Evolutionary conservation across 176 grass and related monocot species (phyloP).

Genomic region (Aegilops speltoides): DNA sequence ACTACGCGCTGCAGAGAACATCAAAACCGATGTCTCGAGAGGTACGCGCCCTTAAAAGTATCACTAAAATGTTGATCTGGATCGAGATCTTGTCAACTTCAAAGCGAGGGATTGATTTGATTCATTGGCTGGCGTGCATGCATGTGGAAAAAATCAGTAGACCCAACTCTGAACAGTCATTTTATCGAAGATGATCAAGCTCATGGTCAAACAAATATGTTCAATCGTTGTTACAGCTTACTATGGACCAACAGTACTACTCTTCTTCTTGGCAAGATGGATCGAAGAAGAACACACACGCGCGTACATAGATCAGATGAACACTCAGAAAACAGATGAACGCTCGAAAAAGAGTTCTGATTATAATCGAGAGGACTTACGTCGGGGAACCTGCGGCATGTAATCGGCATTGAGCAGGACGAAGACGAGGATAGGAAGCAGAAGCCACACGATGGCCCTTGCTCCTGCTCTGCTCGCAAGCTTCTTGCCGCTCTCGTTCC

Average conservation of each 20-base stretch:
- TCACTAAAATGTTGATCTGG: neutral
- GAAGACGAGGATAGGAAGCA: slow-evolving; percentile 30
- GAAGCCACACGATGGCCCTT: slow-evolving; percentile 19
- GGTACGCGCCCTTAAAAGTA: neutral
- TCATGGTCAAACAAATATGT: neutral
- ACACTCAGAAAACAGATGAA: neutral
- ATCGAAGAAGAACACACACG: neutral
- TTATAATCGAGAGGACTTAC: slow-evolving; percentile 4
- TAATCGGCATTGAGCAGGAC: slow-evolving; percentile 27
- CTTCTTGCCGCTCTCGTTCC: slow-evolving; percentile 7
- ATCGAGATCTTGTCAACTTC: neutral
- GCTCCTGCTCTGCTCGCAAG: neutral
- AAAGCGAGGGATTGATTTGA: neutral
- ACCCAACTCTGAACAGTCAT: neutral
- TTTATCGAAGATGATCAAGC: neutral
- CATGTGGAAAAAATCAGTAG: neutral
- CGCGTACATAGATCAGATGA: neutral
- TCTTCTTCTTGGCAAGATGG: neutral
- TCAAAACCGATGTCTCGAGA: neutral
- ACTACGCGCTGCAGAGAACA: too few relatives aligned
- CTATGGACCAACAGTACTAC: too few relatives aligned
- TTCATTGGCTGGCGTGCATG: neutral
- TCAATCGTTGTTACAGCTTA: neutral
- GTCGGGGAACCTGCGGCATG: neutral
- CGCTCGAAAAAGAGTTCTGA: too few relatives aligned